Evolutionary conservation across 257 asterid genomes (phyloP).

Genomic region (Apocynum venetum): DNA sequence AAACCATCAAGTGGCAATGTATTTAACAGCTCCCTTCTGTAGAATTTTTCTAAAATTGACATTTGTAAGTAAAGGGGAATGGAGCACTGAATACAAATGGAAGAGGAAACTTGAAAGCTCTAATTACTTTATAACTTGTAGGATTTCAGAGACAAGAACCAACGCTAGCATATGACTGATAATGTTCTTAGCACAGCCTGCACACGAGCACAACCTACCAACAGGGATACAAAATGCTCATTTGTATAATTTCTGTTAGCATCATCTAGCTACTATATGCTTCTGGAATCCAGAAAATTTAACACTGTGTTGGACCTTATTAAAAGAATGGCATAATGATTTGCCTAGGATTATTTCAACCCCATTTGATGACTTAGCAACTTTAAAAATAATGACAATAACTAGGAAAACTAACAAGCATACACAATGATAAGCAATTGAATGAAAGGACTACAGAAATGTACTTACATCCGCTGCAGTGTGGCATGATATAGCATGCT

Average conservation of each 20-base stretch:
- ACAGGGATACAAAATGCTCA: neutral
- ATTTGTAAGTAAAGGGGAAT: neutral
- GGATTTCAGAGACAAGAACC: neutral
- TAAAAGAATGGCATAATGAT: neutral
- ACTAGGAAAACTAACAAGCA: neutral
- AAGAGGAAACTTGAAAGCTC: no score
- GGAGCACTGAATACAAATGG: no score
- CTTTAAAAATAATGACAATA: neutral
- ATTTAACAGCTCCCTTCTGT: neutral
- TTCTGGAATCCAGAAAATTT: neutral
- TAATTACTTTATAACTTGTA: no score
- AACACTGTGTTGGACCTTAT: neutral
- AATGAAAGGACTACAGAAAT: conserved; percentile 10
- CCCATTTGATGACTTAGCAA: neutral
- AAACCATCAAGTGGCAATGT: neutral
- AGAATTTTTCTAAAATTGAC: neutral
- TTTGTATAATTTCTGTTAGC: neutral
- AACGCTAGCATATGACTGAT: no score
- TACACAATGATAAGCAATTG: neutral
- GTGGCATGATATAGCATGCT: conserved; percentile 90
- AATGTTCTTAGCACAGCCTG: neutral
- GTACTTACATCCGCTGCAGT: conserved; percentile 78
- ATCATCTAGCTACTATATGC: neutral
- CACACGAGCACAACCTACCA: neutral
- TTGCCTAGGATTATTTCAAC: neutral